These are phyloP conservation scores for Yamadazyma philogaea DNA, from an alignment of 805 yeast species.

Conservation along the genomic window DNA sequence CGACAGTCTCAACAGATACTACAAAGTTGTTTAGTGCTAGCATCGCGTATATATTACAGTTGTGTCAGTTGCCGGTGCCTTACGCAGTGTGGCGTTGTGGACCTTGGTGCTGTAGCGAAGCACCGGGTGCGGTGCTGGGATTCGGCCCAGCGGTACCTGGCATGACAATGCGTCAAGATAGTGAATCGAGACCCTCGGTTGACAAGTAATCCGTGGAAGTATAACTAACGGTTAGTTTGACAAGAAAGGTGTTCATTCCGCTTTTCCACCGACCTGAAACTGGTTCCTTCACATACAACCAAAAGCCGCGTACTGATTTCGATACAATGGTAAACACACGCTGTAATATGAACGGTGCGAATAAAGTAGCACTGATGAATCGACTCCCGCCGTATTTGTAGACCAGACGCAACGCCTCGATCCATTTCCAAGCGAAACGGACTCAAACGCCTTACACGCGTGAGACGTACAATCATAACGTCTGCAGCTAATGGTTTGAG, in stretches of 20 bases:
- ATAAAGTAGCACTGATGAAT: too few species aligned
- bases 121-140: too few species aligned
- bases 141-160: neutral
- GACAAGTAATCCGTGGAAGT: neutral
- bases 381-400: slow-evolving; percentile 3
- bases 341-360: too few species aligned
- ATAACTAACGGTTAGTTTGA: neutral
- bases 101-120: too few species aligned
- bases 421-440: neutral
- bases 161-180: neutral
- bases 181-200: neutral
- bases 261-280: neutral
- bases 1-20: too few species aligned
- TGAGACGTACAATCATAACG: neutral
- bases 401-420: too few species aligned
- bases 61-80: too few species aligned
- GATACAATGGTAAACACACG: too few species aligned
- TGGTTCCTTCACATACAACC: neutral
- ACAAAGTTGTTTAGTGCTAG: too few species aligned
- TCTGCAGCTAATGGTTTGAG: neutral
- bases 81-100: too few species aligned
- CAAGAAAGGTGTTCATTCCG: neutral
- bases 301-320: too few species aligned
- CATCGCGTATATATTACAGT: too few species aligned
- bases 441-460: neutral